Evolutionary conservation across 371 early-diverging fungal genomes (phyloP).

Genomic region (Apophysomyces trapeziformis): DNA sequence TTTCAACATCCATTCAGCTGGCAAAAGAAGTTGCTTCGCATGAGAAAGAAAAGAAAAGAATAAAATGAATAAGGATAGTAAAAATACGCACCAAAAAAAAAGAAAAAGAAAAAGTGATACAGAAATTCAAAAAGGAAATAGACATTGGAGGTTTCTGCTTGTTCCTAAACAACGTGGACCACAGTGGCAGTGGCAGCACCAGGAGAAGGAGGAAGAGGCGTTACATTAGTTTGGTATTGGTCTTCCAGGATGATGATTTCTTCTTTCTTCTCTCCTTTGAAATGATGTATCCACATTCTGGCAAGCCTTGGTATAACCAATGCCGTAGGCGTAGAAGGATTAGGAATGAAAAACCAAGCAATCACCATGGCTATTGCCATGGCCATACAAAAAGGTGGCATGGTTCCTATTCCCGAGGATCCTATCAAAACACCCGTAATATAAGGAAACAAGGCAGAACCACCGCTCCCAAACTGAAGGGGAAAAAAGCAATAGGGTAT

Average conservation of each 20-base stretch:
- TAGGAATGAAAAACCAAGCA: constrained; percentile 27
- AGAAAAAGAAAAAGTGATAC: too few species aligned
- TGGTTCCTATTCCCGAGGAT: constrained; percentile 21
- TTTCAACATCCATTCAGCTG: constrained; percentile 25
- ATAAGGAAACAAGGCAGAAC: constrained; percentile 34
- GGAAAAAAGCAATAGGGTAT: background rate
- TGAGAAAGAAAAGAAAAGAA: too few species aligned
- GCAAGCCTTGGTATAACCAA: background rate
- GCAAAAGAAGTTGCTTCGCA: constrained; percentile 6
- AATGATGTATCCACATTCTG: background rate
- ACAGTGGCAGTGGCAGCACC: too few species aligned
- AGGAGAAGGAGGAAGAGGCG: too few species aligned
- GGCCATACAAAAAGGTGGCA: constrained; percentile 33
- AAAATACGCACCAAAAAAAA: too few species aligned
- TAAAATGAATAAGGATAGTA: too few species aligned
- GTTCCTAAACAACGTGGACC: background rate
- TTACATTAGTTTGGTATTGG: background rate
- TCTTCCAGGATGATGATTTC: background rate
- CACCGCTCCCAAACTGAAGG: constrained; percentile 24
- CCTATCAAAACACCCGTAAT: constrained; percentile 27
- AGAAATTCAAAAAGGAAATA: constrained; percentile 1
- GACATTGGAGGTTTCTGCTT: background rate
- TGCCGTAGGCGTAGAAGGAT: constrained; percentile 12
- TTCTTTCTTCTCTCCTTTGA: background rate
- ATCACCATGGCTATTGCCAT: constrained; percentile 19